Evolutionary conservation across 2,329 filamentous ascomycete species (phyloP), one percentile per base, ranked within the genome.

Genomic region (Clarireedia paspali): DNA sequence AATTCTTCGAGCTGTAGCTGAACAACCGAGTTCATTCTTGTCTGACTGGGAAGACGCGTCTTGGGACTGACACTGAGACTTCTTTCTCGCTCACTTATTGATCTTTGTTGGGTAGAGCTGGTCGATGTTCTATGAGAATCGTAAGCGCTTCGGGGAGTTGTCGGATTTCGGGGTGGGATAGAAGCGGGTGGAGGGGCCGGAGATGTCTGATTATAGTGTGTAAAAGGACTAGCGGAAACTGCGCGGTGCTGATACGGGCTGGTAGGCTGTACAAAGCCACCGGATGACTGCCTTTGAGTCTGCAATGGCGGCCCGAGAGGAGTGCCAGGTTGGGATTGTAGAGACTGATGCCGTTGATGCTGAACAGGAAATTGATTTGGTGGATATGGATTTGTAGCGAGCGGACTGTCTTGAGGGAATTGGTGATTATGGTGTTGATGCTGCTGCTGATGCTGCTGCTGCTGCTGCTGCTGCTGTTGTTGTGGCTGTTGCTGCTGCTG

Each of bases 1-100:
- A 52, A 58, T 53, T 62, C 64, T 52, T 65, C 62, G 6, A 54
- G 60, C 57, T 61, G 55, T 24, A 44, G 40, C 15, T 47, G 57
- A 50, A 44, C 14, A 20, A 58, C 50, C 9, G 59, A 56, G 30
- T 62, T 50, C 40, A 46, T 57, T 55, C 58, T 54, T 12, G 66
- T 57, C 55, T 62, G 62, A 52, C 68, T 67, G 6, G 70, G 64
- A 15, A 85, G 73, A 60, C 80, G 77, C 38, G 88, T 90, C 72
- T 89, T 91, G 30, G 89, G 89, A 68, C 88, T 92, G 50, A 92
- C 82, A 66, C 87, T 91, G 53, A 87, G 70, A 68, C 85, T 89
- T 50, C 80, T 76, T 59, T 88, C 87, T 64, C 86, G 80, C 55
- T 89, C 85, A 60, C 77, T 77, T 49, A 77, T 76, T 45, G 79